Percentiles rank a stretch among this genome's conserved stretches.
Conservation (phyloP, 2,329 filamentous ascomycete species). For the Purpureocillium takamizusanense region DNA sequence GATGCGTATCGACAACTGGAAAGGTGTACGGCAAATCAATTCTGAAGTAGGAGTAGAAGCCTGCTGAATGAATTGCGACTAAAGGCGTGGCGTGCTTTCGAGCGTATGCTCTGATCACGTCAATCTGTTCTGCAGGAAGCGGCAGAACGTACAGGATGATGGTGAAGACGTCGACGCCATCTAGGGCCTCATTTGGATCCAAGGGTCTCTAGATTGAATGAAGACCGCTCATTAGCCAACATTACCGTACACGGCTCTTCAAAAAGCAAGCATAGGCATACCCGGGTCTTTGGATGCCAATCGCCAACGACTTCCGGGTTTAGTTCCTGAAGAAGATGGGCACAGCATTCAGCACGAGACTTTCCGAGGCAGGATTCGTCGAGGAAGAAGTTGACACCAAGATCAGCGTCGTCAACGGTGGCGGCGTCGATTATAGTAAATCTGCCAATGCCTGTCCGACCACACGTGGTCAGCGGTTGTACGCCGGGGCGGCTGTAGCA, state of each 20-base stretch:
- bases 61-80: constrained; percentile 77
- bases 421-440: constrained; percentile 86
- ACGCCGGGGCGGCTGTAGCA: background rate
- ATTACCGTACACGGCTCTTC: too few relatives aligned
- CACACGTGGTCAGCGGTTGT: background rate
- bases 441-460: constrained; percentile 60
- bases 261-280: background rate
- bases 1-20: constrained; percentile 92
- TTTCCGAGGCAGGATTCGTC: constrained; percentile 70
- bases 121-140: constrained; percentile 32
- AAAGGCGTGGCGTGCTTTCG: constrained; percentile 57
- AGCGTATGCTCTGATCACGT: constrained; percentile 36
- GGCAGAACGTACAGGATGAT: constrained; percentile 47
- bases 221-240: too few relatives aligned
- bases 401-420: constrained; percentile 67
- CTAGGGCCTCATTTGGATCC: constrained; percentile 32
- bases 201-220: constrained; percentile 8
- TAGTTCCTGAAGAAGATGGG: constrained; percentile 70
- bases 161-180: constrained; percentile 33
- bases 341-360: constrained; percentile 68
- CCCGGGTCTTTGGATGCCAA: constrained; percentile 46
- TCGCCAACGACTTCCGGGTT: constrained; percentile 86
- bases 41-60: constrained; percentile 88
- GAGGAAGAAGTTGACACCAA: constrained; percentile 96
- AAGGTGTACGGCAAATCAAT: constrained; percentile 69